These are phyloP conservation scores for Camelina hispida DNA, from an alignment of 345 rosid genomes.

Conservation along the genomic window DNA sequence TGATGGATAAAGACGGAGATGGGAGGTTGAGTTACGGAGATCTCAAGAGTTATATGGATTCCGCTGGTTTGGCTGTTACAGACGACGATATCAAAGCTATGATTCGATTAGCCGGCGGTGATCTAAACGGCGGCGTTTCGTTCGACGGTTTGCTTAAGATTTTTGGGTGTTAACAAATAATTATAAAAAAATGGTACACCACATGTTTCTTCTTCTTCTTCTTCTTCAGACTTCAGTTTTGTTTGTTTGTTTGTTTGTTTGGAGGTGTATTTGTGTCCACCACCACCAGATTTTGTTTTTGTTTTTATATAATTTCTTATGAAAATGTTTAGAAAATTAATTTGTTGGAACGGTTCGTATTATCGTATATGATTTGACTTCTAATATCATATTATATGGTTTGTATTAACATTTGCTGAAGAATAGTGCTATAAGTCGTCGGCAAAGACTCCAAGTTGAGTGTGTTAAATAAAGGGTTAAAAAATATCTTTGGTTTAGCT, in stretches of 20 bases:
- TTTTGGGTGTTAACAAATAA: slow-evolving; percentile 46
- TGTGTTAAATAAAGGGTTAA: no score
- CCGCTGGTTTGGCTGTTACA: slow-evolving; percentile 61
- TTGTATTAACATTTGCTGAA: no score
- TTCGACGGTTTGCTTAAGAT: slow-evolving; percentile 63
- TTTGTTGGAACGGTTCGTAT: no score
- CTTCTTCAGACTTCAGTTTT: not conserved
- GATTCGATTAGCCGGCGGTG: slow-evolving; percentile 67
- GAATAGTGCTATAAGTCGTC: no score
- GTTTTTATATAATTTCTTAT: no score
- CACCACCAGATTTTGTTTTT: no score
- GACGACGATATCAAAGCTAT: slow-evolving; percentile 69
- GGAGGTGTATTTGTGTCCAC: no score
- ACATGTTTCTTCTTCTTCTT: not conserved
- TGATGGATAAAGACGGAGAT: slow-evolving; percentile 88
- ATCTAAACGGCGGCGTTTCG: slow-evolving; percentile 56
- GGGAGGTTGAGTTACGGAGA: slow-evolving; percentile 71
- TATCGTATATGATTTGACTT: no score
- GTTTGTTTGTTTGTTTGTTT: slow-evolving; percentile 14
- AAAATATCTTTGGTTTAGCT: no score
- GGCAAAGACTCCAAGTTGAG: no score
- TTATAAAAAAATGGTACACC: not conserved
- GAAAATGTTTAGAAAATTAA: no score
- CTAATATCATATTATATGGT: no score
- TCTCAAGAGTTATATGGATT: slow-evolving; percentile 67